Base-by-base conservation (phyloP, 2,329 filamentous ascomycete genomes). In the Monilinia fructicola region DNA sequence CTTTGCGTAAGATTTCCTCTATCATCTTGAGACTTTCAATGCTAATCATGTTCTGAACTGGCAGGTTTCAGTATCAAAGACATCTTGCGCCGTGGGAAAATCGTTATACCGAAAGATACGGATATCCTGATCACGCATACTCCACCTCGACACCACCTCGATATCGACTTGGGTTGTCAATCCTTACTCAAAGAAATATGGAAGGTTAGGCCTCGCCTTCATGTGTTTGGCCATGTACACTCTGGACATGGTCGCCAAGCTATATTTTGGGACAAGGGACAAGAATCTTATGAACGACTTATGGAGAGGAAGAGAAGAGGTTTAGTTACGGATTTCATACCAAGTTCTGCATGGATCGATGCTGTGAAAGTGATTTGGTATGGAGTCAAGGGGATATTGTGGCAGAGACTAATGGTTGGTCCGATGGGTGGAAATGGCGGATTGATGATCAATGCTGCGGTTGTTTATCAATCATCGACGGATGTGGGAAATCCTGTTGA, bases 211-310 rank as follows among this genome's bases (percentile, higher is more conserved):
- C 88, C 88, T 0, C 74, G 76, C 3, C 76, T 90, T 38, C 87
- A 90, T 74, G 82, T 90, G 31, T 90, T 89, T 75, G 88, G 87
- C 2, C 88, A 90, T 76, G 80, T 89, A 56, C 88, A 91, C 76
- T 84, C 81, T 48, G 86, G 84, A 7, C 82, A 86, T 64, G 88
- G 88, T 21, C 78, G 78, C 40, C 84, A 88, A 72, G 77, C 82
- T 1, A 80, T 87, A 2, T 85, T 84, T 76, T 90, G 87, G 85
- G 86, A 89, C 72, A 81, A 83, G 35, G 82, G 81, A 21, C 86
- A 90, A 64, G 62, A 64, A 44, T 69, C 74, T 48, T 72, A 78
- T 60, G 76, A 77, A 54, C 71, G 75, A n/a, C 65, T 76, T 6
- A 72, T 73, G 68, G 71, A 62, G 23, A 71, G 74, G 14, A 74